These are phyloP conservation scores for Deakozyma indianensis DNA, from an alignment of 805 yeast species.

Conservation along the genomic window DNA sequence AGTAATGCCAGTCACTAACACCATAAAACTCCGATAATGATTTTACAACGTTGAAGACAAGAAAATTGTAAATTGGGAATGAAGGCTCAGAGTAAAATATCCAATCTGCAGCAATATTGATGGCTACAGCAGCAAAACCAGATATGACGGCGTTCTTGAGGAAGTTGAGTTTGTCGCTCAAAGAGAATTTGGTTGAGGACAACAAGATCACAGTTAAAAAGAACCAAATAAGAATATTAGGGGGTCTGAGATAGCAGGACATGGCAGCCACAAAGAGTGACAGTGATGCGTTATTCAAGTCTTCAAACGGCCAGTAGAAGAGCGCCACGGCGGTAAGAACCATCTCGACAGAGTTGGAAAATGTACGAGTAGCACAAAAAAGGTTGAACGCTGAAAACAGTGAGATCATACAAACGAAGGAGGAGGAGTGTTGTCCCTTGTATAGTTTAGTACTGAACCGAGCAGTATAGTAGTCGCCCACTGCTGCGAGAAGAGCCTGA, in stretches of 20 bases:
- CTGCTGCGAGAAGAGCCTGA: slow-evolving; percentile 55
- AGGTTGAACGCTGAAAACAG: slow-evolving; percentile 65
- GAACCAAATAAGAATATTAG: slow-evolving; percentile 69
- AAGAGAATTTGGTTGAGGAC: slow-evolving; percentile 4
- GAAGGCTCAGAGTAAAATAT: slow-evolving; percentile 19
- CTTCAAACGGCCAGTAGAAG: slow-evolving; percentile 54
- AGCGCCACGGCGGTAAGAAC: slow-evolving; percentile 53
- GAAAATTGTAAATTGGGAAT: slow-evolving; percentile 54
- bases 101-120: background rate
- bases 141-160: background rate
- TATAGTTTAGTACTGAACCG: slow-evolving; percentile 27
- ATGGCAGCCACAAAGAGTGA: slow-evolving; percentile 41
- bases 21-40: slow-evolving; percentile 78
- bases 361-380: slow-evolving; percentile 68
- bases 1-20: slow-evolving; percentile 69
- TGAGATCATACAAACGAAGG: slow-evolving; percentile 27
- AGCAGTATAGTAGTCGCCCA: slow-evolving; percentile 53
- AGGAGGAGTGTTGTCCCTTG: slow-evolving; percentile 8
- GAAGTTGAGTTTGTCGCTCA: background rate
- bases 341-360: slow-evolving; percentile 74
- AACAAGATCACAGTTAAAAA: slow-evolving; percentile 30
- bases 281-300: slow-evolving; percentile 1
- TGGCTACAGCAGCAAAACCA: background rate
- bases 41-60: slow-evolving; percentile 63
- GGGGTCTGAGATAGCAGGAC: slow-evolving; percentile 69